phyloP scores from a whole-genome alignment of 768 basidiomycete genomes.

The Boletellus sp. region DNA sequence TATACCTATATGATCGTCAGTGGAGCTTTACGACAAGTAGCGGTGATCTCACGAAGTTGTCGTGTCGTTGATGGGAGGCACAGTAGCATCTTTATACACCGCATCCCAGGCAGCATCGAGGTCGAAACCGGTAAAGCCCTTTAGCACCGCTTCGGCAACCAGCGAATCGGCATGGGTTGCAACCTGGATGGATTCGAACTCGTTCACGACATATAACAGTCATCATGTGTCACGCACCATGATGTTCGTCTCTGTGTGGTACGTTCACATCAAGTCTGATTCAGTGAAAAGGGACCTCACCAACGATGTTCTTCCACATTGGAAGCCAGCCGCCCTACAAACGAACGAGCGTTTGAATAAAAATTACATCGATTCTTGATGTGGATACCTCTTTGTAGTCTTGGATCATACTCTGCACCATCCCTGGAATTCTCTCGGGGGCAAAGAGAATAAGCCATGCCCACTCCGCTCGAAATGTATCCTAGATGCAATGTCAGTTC shows the following conservation, averaged over 20 bases:
- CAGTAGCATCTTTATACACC: constrained; percentile 68
- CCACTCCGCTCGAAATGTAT: constrained; percentile 77
- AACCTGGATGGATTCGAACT: constrained; percentile 38
- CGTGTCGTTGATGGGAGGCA: constrained; percentile 55
- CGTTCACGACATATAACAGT: background rate
- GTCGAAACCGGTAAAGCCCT: constrained; percentile 64
- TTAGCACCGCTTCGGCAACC: constrained; percentile 66
- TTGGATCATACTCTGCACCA: constrained; percentile 77
- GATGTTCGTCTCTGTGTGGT: constrained; percentile 64
- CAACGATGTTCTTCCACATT: constrained; percentile 87
- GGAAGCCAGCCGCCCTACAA: constrained; percentile 73
- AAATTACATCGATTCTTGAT: background rate
- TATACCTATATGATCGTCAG: constrained; percentile 43
- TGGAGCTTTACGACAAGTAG: background rate
- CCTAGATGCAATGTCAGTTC: constrained; percentile 37
- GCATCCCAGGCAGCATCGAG: constrained; percentile 65
- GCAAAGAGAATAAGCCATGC: constrained; percentile 74
- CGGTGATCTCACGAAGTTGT: constrained; percentile 42
- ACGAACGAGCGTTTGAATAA: background rate
- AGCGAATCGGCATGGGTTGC: constrained; percentile 79
- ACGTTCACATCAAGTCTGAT: background rate
- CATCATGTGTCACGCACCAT: constrained; percentile 45
- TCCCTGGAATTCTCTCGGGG: constrained; percentile 70
- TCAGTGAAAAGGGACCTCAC: constrained; percentile 28
- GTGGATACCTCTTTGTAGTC: constrained; percentile 60